Base-by-base conservation (phyloP, 164 flowering plant species). In the Umbellularia californica region DNA sequence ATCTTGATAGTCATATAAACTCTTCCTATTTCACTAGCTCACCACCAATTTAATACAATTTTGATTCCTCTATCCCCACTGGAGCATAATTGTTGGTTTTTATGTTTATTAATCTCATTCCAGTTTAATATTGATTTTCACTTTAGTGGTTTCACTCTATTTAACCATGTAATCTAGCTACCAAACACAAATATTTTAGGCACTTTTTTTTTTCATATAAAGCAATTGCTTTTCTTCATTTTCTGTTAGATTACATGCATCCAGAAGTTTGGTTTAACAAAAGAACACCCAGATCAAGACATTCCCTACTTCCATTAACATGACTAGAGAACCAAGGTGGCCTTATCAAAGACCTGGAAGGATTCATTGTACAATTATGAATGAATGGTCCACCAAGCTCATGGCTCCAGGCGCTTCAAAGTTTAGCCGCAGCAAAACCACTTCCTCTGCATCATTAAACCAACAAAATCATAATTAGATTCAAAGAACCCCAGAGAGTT, bases 401-500 rank as follows among this genome's bases (percentile, higher is more conserved):
- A 4, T 47, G 65, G 70, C 55, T 50, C 69, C 55, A 64, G 30
- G 25, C 3, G 52, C 50, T 17, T 10, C 15, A 55, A 27, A 13
- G 50, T 25, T 83, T 84, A 84, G 47, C 77, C 80, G 28, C 83
- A 85, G 80, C 89, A 87, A 70, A 87, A 81, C 89, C 89, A 87
- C 75, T 81, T 87, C 62, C 71, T 82, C 89, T 87, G 84, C 82
- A 80, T 70, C 25, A n/a, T 10, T 52, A 55, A 20, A 5, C 60
- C n/a, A 55, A 20, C 60, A 55, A 55, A 55, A 55, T 19, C 60
- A 17, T 58, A 73, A 64, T 35, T 17, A 52, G 47, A 63, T 25
- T 12, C 22, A 24, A 33, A 30, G 35, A 20, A 55, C 20, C 60
- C 12, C 60, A 15, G 0, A 17, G n/a, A 55, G n/a, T 55, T 17